Conservation (phyloP, 805 yeast genomes). For the Kluyveromyces starmeri region DNA sequence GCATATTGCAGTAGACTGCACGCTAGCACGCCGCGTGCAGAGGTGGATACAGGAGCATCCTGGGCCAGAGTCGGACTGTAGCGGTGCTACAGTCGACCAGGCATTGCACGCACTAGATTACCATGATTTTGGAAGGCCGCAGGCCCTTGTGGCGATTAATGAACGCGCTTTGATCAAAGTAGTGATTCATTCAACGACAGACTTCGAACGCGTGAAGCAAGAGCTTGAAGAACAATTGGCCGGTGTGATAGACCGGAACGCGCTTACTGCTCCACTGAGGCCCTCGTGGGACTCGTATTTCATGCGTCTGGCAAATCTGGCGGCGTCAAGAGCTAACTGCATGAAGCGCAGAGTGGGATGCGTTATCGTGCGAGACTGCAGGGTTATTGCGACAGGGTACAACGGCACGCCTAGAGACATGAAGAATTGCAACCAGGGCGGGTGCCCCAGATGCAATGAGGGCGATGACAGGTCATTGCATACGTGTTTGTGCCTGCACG, state of each 20-base stretch:
- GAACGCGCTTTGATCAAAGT: constrained; percentile 4
- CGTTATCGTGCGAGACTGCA: constrained; percentile 74
- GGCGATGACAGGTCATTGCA: constrained; percentile 58
- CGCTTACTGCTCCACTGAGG: constrained; percentile 31
- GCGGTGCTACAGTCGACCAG: constrained; percentile 21
- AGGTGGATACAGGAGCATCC: background rate
- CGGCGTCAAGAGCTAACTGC: constrained; percentile 88
- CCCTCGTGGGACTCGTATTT: constrained; percentile 97
- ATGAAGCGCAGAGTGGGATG: constrained; percentile 98
- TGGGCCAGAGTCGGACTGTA: background rate
- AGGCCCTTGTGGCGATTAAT: constrained; percentile 1
- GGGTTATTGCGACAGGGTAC: constrained; percentile 94
- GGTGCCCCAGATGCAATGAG: constrained; percentile 81
- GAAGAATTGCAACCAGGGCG: constrained; percentile 89
- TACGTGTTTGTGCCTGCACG: constrained; percentile 91
- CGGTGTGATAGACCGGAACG: background rate
- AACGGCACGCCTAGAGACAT: constrained; percentile 93
- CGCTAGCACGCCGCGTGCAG: constrained; percentile 38
- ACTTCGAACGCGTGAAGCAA: constrained; percentile 1
- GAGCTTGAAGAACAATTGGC: background rate
- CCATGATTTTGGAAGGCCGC: background rate
- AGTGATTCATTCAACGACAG: background rate
- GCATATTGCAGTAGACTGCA: constrained; percentile 72
- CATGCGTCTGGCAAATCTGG: constrained; percentile 87
- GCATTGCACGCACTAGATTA: constrained; percentile 31